Evolutionary conservation across 495 filamentous ascomycete genomes (phyloP).

Genomic region (Trichoderma reesei): DNA sequence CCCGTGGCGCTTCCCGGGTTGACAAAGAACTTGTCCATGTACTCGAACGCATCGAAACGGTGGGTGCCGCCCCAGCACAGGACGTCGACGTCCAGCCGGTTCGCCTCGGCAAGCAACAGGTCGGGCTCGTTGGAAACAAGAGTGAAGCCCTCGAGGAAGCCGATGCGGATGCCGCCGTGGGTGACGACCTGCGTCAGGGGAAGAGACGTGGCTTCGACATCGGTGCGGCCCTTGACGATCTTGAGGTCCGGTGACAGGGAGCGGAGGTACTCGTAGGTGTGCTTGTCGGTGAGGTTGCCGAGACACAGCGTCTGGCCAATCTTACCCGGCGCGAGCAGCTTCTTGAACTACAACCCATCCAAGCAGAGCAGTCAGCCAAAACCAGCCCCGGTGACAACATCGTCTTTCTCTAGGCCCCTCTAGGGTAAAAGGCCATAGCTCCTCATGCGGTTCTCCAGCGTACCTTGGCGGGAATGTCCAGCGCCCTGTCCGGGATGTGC

Average conservation of each 20-base stretch:
- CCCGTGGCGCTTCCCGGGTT: conserved; percentile 95
- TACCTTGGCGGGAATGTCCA: conserved; percentile 80
- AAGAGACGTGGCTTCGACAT: conserved; percentile 83
- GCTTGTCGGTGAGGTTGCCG: conserved; percentile 90
- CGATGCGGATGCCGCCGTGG: conserved; percentile 86
- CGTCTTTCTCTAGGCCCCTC: neutral
- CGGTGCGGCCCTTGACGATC: conserved; percentile 88
- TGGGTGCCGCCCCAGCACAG: conserved; percentile 97
- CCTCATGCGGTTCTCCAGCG: neutral
- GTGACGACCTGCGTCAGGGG: conserved; percentile 89
- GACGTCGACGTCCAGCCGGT: conserved; percentile 94
- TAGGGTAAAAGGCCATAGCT: neutral
- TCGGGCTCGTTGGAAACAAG: conserved; percentile 92
- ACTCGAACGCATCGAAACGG: conserved; percentile 94
- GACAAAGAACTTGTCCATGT: conserved; percentile 97
- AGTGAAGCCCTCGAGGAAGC: conserved; percentile 93
- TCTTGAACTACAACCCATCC: conserved; percentile 65
- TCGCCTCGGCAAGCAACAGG: conserved; percentile 80
- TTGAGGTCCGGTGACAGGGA: conserved; percentile 87
- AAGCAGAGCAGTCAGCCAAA: neutral
- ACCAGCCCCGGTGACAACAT: neutral
- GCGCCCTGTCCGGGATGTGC: conserved; percentile 85
- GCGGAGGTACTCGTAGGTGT: conserved; percentile 91
- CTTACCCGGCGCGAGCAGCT: conserved; percentile 94
- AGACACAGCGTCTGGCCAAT: conserved; percentile 96